Percentiles rank a stretch among this genome's conserved stretches.
Conservation (phyloP, 2,329 filamentous ascomycete genomes). For the Exophiala sp. region DNA sequence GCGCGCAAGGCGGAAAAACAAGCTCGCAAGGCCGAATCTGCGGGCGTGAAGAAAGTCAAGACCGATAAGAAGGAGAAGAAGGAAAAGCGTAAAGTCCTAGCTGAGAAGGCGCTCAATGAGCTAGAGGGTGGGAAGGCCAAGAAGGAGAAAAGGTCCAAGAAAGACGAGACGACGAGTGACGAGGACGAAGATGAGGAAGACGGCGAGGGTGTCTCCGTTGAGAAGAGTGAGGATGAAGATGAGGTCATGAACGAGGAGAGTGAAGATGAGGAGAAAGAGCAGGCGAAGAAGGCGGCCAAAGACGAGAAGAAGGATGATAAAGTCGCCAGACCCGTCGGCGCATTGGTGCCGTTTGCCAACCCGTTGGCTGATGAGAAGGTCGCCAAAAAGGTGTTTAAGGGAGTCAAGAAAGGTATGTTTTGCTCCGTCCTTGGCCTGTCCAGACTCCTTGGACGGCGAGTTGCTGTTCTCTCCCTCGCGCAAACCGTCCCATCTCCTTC, state of each 20-base stretch:
- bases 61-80: slow-evolving; percentile 46
- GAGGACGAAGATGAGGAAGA: slow-evolving; percentile 18
- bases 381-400: slow-evolving; percentile 48
- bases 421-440: too few species aligned
- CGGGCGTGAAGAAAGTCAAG: slow-evolving; percentile 32
- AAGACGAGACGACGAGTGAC: slow-evolving; percentile 12
- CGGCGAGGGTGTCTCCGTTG: slow-evolving; percentile 12
- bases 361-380: slow-evolving; percentile 47
- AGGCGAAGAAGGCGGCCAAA: slow-evolving; percentile 12
- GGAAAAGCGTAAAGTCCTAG: slow-evolving; percentile 30
- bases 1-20: slow-evolving; percentile 45
- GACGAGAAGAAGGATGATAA: slow-evolving; percentile 23
- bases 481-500: neutral
- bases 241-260: slow-evolving; percentile 20
- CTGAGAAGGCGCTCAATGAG: slow-evolving; percentile 25
- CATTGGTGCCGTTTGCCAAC: slow-evolving; percentile 46
- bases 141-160: neutral
- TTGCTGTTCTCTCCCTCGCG: too few species aligned
- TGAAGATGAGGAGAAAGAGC: slow-evolving; percentile 7
- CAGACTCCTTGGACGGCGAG: too few species aligned
- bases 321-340: slow-evolving; percentile 37
- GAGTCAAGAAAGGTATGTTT: slow-evolving; percentile 45
- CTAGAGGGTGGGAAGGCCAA: slow-evolving; percentile 17
- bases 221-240: slow-evolving; percentile 13
- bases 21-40: slow-evolving; percentile 10